These are phyloP conservation scores for Cladorrhinum samala DNA, from an alignment of 495 filamentous ascomycete genomes.

Conservation along the genomic window DNA sequence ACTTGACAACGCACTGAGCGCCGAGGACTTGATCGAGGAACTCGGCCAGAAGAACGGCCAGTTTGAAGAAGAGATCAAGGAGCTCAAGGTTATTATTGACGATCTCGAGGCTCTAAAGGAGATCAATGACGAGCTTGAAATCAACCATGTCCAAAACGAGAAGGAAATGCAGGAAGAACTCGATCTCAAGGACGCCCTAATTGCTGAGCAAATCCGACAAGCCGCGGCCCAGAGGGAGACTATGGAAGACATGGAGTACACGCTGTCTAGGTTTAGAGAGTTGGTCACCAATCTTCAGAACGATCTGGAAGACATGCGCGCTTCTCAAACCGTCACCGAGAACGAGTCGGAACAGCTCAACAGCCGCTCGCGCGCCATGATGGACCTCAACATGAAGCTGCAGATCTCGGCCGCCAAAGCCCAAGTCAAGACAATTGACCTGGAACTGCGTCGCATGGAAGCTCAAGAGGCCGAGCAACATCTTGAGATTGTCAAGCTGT, in stretches of 20 bases:
- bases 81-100: constrained; percentile 71
- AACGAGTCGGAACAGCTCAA: constrained; percentile 82
- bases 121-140: constrained; percentile 87
- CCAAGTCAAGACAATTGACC: constrained; percentile 86
- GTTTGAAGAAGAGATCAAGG: constrained; percentile 74
- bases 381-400: constrained; percentile 91
- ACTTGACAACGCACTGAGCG: constrained; percentile 77
- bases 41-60: constrained; percentile 77
- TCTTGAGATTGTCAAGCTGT: constrained; percentile 75
- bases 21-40: constrained; percentile 90
- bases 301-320: constrained; percentile 85
- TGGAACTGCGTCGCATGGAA: constrained; percentile 81
- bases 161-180: constrained; percentile 93
- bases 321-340: constrained; percentile 86
- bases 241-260: constrained; percentile 85
- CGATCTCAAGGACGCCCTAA: constrained; percentile 70
- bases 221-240: constrained; percentile 61
- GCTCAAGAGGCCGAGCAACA: constrained; percentile 86
- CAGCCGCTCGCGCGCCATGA: constrained; percentile 81
- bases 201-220: constrained; percentile 67
- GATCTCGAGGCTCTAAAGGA: constrained; percentile 85
- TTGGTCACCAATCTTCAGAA: constrained; percentile 78
- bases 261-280: constrained; percentile 78
- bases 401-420: constrained; percentile 83
- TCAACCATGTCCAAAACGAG: constrained; percentile 85